Conservation (phyloP, 345 rosid species). For the Moricandia moricandioides region DNA sequence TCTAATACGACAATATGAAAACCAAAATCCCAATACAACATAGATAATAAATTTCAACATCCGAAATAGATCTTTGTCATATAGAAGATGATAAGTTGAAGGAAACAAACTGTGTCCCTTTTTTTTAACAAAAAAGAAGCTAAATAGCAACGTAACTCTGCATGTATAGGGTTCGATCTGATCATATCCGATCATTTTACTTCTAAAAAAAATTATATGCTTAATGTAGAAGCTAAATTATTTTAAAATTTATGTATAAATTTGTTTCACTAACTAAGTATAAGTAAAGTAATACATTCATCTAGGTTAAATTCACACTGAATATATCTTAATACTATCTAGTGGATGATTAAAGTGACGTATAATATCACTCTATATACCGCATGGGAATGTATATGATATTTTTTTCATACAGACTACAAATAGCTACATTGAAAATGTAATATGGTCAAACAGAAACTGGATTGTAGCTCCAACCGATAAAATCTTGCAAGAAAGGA, state of each 20-base stretch:
- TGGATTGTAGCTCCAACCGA: constrained; percentile 10
- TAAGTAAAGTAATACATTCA: background rate
- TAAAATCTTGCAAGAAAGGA: background rate
- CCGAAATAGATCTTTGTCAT: background rate
- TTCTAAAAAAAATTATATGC: background rate
- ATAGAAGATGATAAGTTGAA: background rate
- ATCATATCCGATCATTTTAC: background rate
- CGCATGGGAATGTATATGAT: background rate
- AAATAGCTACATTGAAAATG: constrained; percentile 8
- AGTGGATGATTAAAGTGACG: background rate
- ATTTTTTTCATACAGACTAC: background rate
- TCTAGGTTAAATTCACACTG: background rate
- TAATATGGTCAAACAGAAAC: constrained; percentile 14
- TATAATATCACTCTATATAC: too few relatives aligned
- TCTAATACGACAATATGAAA: constrained; percentile 23
- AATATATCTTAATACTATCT: background rate
- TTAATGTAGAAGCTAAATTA: background rate
- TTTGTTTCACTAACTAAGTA: background rate
- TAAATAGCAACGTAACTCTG: background rate
- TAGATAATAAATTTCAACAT: background rate
- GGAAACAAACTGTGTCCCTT: background rate
- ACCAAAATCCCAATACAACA: background rate
- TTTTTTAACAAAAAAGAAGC: too few relatives aligned
- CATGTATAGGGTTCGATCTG: background rate
- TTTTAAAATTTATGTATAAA: background rate